Conservation (phyloP, 441 rosid species). For the Aquilaria agallochum region DNA sequence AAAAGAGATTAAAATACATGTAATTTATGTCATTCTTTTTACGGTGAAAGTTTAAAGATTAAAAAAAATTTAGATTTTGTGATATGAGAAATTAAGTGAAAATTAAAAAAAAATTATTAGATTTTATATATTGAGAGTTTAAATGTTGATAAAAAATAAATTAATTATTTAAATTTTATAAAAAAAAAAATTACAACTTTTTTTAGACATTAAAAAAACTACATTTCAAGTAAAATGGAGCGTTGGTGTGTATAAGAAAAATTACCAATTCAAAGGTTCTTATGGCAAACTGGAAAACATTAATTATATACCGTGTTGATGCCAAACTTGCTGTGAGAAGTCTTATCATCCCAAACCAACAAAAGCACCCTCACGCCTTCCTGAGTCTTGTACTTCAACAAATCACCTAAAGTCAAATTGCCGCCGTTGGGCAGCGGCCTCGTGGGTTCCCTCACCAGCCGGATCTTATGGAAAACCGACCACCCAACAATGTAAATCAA, state of each 20-base stretch:
- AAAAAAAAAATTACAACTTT: no score
- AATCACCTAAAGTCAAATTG: constrained; percentile 50
- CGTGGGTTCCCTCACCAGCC: constrained; percentile 54
- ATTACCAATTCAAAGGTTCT: no score
- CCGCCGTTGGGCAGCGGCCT: constrained; percentile 50
- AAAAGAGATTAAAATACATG: no score
- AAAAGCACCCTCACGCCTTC: constrained; percentile 74
- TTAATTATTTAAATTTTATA: no score
- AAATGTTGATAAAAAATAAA: no score
- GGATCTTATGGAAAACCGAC: constrained; percentile 66
- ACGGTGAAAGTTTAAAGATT: no score
- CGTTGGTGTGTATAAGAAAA: not conserved
- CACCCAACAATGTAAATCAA: constrained; percentile 66
- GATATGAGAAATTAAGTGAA: no score
- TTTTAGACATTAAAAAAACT: not conserved
- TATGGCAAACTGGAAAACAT: no score
- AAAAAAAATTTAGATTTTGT: no score
- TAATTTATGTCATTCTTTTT: no score
- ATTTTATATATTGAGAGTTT: no score
- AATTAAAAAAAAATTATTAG: no score
- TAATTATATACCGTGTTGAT: constrained; percentile 44
- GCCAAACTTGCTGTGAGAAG: constrained; percentile 63
- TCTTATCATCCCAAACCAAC: constrained; percentile 81
- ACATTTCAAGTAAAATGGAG: not conserved
- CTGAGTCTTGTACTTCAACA: constrained; percentile 64